Base-by-base conservation (phyloP, 108 stramenopile genomes). In the Nitzschia inconspicua region DNA sequence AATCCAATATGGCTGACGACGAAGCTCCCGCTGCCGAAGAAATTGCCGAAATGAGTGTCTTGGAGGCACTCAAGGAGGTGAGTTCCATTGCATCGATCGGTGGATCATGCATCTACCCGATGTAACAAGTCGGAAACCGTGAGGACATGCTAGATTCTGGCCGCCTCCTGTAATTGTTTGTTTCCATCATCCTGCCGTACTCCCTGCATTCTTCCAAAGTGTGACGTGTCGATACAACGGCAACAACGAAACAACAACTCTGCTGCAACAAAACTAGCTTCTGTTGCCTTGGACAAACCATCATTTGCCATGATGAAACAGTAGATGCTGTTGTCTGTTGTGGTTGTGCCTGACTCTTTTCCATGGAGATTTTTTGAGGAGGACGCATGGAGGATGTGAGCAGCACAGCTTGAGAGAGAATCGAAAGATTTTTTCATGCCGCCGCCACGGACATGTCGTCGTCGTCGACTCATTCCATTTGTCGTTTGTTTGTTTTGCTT, bases 61-160 rank as follows among this genome's bases (percentile, higher is more conserved):
- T 96, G 54, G 97, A 97, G 49, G 98, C 98, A 44, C 82, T 99
- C 42, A 95, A 97, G 85, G 92, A 93, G 83, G 91, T 91, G 73
- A 55, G 89, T 80, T 42, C 3, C 31, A 23, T 19, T n/a, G n/a
- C n/a, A n/a, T n/a, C n/a, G n/a, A n/a, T n/a, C n/a, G n/a, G n/a
- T n/a, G n/a, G n/a, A n/a, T n/a, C n/a, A n/a, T n/a, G n/a, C n/a
- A n/a, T n/a, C n/a, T n/a, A n/a, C n/a, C n/a, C n/a, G n/a, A n/a
- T n/a, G n/a, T n/a, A n/a, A n/a, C n/a, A n/a, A n/a, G n/a, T n/a
- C n/a, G n/a, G 50, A 25, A 22, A 50, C 28, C 8, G 31, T n/a
- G 8, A 3, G 0, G 0, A 39, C 14, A 39, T 39, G 37, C 10
- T 39, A 39, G 0, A 14, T 13, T 39, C 10, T 39, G 37, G n/a